Evolutionary conservation across 345 rosid genomes (phyloP).

Genomic region (Boechera divaricarpa): DNA sequence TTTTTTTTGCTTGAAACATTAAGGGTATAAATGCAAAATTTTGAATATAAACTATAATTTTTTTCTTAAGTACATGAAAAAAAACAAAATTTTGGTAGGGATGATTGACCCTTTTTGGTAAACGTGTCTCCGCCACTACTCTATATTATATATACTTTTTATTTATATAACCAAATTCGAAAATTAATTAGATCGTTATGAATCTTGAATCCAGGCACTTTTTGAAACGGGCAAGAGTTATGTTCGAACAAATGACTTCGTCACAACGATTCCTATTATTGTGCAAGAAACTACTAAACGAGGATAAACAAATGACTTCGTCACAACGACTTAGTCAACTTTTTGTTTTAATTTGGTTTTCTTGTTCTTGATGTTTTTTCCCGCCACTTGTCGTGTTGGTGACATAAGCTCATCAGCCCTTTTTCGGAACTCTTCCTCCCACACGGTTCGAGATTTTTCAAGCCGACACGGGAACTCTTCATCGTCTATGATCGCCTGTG

Average conservation of each 20-base stretch:
- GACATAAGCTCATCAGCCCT: background rate
- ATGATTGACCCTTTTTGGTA: too few species aligned
- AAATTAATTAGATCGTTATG: background rate
- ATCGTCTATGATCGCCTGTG: background rate
- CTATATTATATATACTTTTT: background rate
- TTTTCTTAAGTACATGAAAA: too few species aligned
- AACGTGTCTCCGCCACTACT: too few species aligned
- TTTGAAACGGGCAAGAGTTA: background rate
- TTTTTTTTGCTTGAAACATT: too few species aligned
- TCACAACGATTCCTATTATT: background rate
- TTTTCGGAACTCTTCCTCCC: background rate
- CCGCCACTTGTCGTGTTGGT: background rate
- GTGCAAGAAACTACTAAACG: background rate
- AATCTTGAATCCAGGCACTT: constrained; percentile 8
- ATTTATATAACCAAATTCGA: constrained; percentile 7
- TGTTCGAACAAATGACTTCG: background rate
- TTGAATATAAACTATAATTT: too few species aligned
- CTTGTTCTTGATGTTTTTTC: background rate
- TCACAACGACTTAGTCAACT: background rate
- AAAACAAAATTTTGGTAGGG: too few species aligned
- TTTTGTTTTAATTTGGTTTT: background rate
- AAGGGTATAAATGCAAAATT: too few species aligned
- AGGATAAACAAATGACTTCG: too few species aligned
- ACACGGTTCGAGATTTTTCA: background rate
- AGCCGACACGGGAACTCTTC: background rate